phyloP scores from a whole-genome alignment of 1,284 basidiomycete genomes.

The Chondrostereum purpureum region DNA sequence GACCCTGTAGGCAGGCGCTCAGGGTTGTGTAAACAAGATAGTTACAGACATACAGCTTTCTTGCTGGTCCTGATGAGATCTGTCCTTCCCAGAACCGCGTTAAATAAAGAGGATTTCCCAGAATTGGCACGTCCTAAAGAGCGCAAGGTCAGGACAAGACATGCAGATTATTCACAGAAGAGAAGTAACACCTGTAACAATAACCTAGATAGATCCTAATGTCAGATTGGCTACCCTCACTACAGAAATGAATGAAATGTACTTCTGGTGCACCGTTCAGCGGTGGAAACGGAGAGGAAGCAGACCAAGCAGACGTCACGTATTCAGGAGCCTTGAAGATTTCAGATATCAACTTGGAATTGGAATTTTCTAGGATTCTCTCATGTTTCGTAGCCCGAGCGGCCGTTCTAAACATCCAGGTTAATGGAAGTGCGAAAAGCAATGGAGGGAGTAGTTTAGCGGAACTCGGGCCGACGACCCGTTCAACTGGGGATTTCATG shows the following conservation, averaged over 20 bases:
- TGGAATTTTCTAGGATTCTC: too few relatives aligned
- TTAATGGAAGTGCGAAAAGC: too few relatives aligned
- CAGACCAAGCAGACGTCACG: background rate
- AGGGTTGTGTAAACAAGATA: background rate
- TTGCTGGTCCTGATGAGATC: slow-evolving; percentile 57
- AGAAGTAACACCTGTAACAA: background rate
- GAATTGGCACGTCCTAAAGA: slow-evolving; percentile 54
- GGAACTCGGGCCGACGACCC: too few relatives aligned
- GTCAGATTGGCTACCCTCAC: too few relatives aligned
- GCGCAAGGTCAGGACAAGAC: too few relatives aligned
- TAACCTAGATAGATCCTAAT: background rate
- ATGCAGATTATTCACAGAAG: too few relatives aligned
- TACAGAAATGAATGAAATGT: too few relatives aligned
- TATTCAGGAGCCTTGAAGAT: background rate
- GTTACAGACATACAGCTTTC: slow-evolving; percentile 47
- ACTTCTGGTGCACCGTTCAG: background rate
- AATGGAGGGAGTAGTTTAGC: too few relatives aligned
- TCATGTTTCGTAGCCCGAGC: background rate
- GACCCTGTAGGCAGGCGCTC: slow-evolving; percentile 45
- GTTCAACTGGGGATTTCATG: too few relatives aligned
- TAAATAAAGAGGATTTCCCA: slow-evolving; percentile 69
- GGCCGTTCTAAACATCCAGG: background rate
- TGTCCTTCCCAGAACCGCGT: slow-evolving; percentile 55
- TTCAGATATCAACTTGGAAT: too few relatives aligned
- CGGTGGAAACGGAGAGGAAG: background rate